Conservation (phyloP, 495 filamentous ascomycete genomes). For the Jackrogersella multiformis region DNA sequence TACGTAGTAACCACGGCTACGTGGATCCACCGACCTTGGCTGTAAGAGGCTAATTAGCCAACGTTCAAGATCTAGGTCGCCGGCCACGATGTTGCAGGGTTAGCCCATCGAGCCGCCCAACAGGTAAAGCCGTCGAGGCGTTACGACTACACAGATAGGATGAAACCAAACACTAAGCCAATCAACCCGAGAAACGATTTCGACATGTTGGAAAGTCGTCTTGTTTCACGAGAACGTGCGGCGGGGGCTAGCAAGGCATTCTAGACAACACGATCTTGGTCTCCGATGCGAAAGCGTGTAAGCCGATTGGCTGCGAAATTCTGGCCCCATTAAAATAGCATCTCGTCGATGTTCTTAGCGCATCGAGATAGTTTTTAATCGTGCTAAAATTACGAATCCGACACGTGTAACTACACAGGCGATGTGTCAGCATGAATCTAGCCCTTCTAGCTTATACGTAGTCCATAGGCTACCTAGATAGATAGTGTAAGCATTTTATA, state of each 20-base stretch:
- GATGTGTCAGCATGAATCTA: neutral
- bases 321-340: neutral
- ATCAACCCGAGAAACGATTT: neutral
- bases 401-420: neutral
- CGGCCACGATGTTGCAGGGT: conserved; percentile 1
- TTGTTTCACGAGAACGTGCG: conserved; percentile 2
- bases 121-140: neutral
- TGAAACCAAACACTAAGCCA: neutral
- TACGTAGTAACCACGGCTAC: neutral
- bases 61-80: neutral
- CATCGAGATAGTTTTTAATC: neutral
- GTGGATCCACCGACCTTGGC: neutral
- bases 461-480: too few species aligned
- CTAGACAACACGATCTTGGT: conserved; percentile 1
- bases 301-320: neutral
- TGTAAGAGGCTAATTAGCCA: neutral
- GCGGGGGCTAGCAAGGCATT: neutral
- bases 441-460: neutral
- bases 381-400: conserved; percentile 6
- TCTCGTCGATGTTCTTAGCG: neutral
- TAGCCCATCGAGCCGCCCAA: neutral
- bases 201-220: neutral
- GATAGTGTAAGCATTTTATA: neutral
- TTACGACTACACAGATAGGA: neutral
- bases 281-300: neutral